Conservation (phyloP, 176 grass and related monocot genomes). For the Tillandsia leiboldiana region DNA sequence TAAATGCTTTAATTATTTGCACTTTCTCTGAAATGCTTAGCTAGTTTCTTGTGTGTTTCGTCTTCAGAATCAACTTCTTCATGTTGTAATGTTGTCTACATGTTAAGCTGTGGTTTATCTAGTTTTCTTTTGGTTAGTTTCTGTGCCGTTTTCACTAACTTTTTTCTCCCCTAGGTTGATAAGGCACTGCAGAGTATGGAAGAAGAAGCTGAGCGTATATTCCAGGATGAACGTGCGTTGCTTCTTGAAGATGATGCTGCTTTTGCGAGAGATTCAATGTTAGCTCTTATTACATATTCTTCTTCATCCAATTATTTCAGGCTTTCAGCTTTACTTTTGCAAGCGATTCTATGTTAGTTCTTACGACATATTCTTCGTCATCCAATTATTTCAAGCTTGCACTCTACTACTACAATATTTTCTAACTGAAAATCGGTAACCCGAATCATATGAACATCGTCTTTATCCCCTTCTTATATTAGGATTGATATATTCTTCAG, state of each 20-base stretch:
- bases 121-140: background rate
- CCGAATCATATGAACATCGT: too few relatives aligned
- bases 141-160: background rate
- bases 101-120: too few relatives aligned
- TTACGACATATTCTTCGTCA: too few relatives aligned
- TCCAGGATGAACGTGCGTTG: constrained; percentile 68
- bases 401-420: too few relatives aligned
- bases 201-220: constrained; percentile 87
- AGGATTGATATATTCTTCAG: too few relatives aligned
- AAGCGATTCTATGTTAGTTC: too few relatives aligned
- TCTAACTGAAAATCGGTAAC: too few relatives aligned
- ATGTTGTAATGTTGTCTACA: too few relatives aligned
- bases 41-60: background rate
- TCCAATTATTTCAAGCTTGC: too few relatives aligned
- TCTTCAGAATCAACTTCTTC: background rate
- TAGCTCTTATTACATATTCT: constrained; percentile 17
- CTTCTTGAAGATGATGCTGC: constrained; percentile 89
- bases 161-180: constrained; percentile 47
- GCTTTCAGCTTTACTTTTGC: background rate
- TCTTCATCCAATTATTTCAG: background rate
- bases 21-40: too few relatives aligned
- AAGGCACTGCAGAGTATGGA: constrained; percentile 93
- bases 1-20: too few relatives aligned
- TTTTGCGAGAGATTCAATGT: constrained; percentile 88
- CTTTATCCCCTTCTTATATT: too few relatives aligned